These are phyloP conservation scores for Debaryomyces psychrophilus DNA, from an alignment of 1,139 yeast genomes.

Conservation along the genomic window DNA sequence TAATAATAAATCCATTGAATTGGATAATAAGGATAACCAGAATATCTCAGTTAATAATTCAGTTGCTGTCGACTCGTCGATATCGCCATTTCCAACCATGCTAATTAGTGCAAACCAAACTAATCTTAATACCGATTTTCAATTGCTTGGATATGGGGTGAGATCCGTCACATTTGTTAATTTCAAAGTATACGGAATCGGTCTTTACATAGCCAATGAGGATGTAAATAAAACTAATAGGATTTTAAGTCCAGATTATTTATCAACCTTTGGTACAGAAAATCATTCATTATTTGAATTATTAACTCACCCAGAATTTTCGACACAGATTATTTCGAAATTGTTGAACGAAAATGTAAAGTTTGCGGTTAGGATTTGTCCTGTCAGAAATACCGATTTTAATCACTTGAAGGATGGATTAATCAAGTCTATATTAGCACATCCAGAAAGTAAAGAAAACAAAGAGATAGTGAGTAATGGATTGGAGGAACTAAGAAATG, in stretches of 20 bases:
- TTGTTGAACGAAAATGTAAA: conserved; percentile 64
- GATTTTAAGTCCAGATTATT: conserved; percentile 33
- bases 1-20: conserved; percentile 11
- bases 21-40: conserved; percentile 13
- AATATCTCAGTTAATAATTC: conserved; percentile 13
- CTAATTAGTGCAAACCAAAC: conserved; percentile 25
- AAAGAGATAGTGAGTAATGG: conserved; percentile 51
- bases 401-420: conserved; percentile 88
- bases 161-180: conserved; percentile 79
- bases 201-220: conserved; percentile 67
- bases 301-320: conserved; percentile 31
- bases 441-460: conserved; percentile 44
- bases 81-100: conserved; percentile 54
- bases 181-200: conserved; percentile 88
- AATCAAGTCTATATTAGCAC: conserved; percentile 70
- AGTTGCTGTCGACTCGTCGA: conserved; percentile 51
- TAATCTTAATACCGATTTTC: conserved; percentile 34
- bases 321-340: conserved; percentile 55
- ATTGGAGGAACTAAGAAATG: conserved; percentile 55
- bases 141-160: conserved; percentile 76
- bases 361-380: conserved; percentile 74
- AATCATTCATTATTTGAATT: conserved; percentile 18
- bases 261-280: conserved; percentile 15
- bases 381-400: conserved; percentile 87
- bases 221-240: conserved; percentile 53